phyloP scores from a whole-genome alignment of 1,139 yeast species.

The Hanseniaspora uvarum region DNA sequence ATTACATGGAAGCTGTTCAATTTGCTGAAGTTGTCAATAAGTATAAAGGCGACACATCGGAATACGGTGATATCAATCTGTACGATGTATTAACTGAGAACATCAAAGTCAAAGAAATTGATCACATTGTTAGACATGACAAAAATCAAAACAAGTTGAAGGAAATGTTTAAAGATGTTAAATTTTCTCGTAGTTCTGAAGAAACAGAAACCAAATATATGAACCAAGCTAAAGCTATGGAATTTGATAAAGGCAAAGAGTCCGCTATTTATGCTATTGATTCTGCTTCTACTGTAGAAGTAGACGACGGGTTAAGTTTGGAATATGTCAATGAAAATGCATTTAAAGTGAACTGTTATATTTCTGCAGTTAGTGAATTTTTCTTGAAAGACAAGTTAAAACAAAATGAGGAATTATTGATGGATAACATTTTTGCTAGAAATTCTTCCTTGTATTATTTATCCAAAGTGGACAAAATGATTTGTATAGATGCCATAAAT shows the following conservation, averaged over 20 bases:
- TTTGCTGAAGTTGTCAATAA: not conserved
- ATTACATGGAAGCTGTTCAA: not conserved
- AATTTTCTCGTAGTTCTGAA: not conserved
- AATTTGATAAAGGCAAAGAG: not conserved
- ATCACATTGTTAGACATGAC: not conserved
- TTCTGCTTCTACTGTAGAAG: conserved; percentile 69
- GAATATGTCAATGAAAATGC: conserved; percentile 31
- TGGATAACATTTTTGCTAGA: not conserved
- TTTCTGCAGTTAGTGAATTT: conserved; percentile 47
- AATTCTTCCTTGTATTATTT: not conserved
- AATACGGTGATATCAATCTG: not conserved
- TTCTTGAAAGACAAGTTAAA: not conserved
- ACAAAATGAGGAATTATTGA: not conserved
- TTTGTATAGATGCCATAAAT: not conserved
- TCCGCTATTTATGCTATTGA: conserved; percentile 77
- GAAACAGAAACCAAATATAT: not conserved
- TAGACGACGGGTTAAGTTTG: conserved; percentile 85
- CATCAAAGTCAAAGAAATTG: not conserved
- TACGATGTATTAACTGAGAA: not conserved
- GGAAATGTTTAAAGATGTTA: not conserved
- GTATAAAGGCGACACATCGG: not conserved
- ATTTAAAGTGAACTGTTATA: conserved; percentile 53
- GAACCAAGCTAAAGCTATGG: not conserved
- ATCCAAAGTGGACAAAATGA: not conserved
- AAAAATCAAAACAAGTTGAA: not conserved